A percentile compares a stretch with the other conserved stretches of the same genome.
phyloP scores from a whole-genome alignment of 1,284 basidiomycete species.

The Pascua guehoae region DNA sequence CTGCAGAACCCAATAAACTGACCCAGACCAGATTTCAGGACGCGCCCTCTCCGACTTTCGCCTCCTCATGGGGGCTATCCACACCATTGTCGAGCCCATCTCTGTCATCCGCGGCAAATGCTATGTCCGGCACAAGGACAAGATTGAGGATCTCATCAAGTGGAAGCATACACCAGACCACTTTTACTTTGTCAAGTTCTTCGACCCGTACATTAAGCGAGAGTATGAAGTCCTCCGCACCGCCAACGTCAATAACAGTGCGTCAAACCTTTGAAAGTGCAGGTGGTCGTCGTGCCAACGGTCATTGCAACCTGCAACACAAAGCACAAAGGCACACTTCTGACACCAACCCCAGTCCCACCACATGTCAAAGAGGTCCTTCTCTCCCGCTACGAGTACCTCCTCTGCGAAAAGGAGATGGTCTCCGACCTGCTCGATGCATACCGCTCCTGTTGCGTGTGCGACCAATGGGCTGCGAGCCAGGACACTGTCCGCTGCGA shows the following conservation, averaged over 20 bases:
- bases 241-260: slow-evolving; percentile 81
- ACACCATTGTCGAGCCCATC: slow-evolving; percentile 89
- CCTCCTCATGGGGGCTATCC: slow-evolving; percentile 87
- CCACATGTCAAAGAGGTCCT: slow-evolving; percentile 71
- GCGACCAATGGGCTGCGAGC: slow-evolving; percentile 71
- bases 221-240: slow-evolving; percentile 94
- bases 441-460: slow-evolving; percentile 79
- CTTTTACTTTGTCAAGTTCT: slow-evolving; percentile 90
- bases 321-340: not conserved
- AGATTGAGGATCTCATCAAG: slow-evolving; percentile 85
- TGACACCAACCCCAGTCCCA: slow-evolving; percentile 59
- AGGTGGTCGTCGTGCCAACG: not conserved
- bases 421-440: slow-evolving; percentile 84
- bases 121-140: slow-evolving; percentile 88
- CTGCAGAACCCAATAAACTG: not conserved
- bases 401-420: slow-evolving; percentile 89
- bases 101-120: slow-evolving; percentile 86
- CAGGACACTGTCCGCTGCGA: slow-evolving; percentile 90
- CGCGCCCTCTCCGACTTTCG: slow-evolving; percentile 69
- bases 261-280: slow-evolving; percentile 46
- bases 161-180: slow-evolving; percentile 94
- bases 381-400: slow-evolving; percentile 82
- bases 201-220: slow-evolving; percentile 96
- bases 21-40: slow-evolving; percentile 37
- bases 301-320: not conserved